phyloP scores from a whole-genome alignment of 352 stramenopile species.

The Sclerospora graminicola region DNA sequence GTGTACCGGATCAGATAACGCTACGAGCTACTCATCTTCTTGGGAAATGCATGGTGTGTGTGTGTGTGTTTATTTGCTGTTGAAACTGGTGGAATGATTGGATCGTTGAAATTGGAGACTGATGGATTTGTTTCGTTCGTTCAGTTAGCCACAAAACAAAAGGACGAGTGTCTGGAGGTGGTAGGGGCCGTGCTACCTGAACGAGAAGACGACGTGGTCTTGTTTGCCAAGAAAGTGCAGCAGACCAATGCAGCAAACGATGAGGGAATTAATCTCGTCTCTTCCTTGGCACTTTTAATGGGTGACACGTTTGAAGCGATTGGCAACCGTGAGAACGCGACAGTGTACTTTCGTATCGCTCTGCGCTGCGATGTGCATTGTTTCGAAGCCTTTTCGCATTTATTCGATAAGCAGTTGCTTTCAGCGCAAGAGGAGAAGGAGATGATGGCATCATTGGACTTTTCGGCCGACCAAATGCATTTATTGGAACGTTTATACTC shows the following conservation, averaged over 20 bases:
- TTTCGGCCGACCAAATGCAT: slow-evolving; percentile 43
- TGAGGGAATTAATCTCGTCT: slow-evolving; percentile 60
- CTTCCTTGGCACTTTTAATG: slow-evolving; percentile 70
- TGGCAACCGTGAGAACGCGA: slow-evolving; percentile 75
- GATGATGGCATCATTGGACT: slow-evolving; percentile 63
- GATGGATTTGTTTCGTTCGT: background rate
- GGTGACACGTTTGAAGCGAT: slow-evolving; percentile 76
- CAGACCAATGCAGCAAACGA: slow-evolving; percentile 15
- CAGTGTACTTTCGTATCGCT: slow-evolving; percentile 62
- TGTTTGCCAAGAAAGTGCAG: slow-evolving; percentile 34
- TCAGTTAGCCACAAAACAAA: slow-evolving; percentile 69
- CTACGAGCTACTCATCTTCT: slow-evolving; percentile 48
- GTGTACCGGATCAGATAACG: slow-evolving; percentile 13
- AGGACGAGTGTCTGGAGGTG: slow-evolving; percentile 73
- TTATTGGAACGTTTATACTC: slow-evolving; percentile 56
- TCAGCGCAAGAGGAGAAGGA: slow-evolving; percentile 50
- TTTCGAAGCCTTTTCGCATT: slow-evolving; percentile 73
- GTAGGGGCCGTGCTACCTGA: slow-evolving; percentile 50
- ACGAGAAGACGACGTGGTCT: slow-evolving; percentile 41
- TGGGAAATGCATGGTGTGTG: slow-evolving; percentile 54
- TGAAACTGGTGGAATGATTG: background rate
- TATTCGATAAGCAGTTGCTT: slow-evolving; percentile 84
- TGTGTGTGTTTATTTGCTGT: background rate
- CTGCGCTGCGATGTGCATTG: slow-evolving; percentile 79
- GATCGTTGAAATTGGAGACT: background rate